phyloP scores from a whole-genome alignment of 306 rosid species.

The Spatholobus suberectus region DNA sequence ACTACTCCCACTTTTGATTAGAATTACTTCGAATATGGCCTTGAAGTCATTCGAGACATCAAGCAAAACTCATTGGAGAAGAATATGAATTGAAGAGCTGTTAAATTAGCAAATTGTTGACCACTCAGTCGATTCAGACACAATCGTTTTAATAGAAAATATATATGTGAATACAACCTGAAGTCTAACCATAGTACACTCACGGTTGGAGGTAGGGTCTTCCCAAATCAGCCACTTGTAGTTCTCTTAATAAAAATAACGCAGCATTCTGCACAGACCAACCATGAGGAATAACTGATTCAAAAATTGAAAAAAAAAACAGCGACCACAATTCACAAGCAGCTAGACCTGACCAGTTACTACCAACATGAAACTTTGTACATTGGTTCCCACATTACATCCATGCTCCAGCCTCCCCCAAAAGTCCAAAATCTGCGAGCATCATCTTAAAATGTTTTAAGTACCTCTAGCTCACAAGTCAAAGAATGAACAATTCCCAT shows the following conservation, averaged over 20 bases:
- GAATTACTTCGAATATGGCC: not conserved
- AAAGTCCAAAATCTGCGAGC: conserved; percentile 16
- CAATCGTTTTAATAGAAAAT: not conserved
- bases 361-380: conserved; percentile 41
- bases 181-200: not conserved
- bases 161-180: not conserved
- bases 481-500: conserved; percentile 64
- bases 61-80: not conserved
- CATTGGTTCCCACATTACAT: conserved; percentile 34
- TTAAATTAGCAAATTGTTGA: not conserved
- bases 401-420: conserved; percentile 34
- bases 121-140: not conserved
- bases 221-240: not conserved
- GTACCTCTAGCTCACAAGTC: conserved; percentile 55
- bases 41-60: not conserved
- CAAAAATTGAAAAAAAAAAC: not conserved
- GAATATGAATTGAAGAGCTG: not conserved
- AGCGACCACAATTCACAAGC: conserved; percentile 20
- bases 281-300: not conserved
- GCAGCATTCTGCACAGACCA: conserved; percentile 7
- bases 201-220: not conserved
- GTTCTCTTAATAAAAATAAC: not conserved
- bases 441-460: conserved; percentile 37
- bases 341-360: conserved; percentile 23
- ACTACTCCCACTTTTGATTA: not conserved